phyloP scores from a whole-genome alignment of 768 basidiomycete species.

The Russula abietina region DNA sequence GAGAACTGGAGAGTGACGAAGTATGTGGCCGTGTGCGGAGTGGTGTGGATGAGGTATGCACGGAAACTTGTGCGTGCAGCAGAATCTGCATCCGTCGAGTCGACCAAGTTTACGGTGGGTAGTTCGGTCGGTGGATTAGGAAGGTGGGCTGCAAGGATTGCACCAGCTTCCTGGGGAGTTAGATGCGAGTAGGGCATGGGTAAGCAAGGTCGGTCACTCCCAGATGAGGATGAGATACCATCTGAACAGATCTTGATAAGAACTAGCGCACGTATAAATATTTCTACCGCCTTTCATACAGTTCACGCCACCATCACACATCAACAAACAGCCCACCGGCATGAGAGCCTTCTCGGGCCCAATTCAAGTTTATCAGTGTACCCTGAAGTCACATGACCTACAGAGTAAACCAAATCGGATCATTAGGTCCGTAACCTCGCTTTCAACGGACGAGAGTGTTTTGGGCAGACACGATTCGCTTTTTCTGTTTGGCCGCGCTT shows the following conservation, averaged over 20 bases:
- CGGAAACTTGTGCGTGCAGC: slow-evolving; percentile 1
- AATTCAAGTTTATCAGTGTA: too few species aligned
- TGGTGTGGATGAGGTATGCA: slow-evolving; percentile 3
- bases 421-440: too few species aligned
- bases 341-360: too few species aligned
- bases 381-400: too few species aligned
- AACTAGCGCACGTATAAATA: background rate
- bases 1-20: slow-evolving; percentile 17
- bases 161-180: slow-evolving; percentile 11
- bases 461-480: too few species aligned
- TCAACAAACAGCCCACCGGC: too few species aligned
- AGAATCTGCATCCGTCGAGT: slow-evolving; percentile 14
- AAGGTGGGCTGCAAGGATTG: slow-evolving; percentile 12
- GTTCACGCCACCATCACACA: too few species aligned
- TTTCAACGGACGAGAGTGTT: too few species aligned
- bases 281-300: background rate
- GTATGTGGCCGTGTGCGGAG: background rate
- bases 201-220: background rate
- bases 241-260: background rate
- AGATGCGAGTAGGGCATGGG: slow-evolving; percentile 2
- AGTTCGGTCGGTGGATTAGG: slow-evolving; percentile 10
- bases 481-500: too few species aligned
- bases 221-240: background rate
- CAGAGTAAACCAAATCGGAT: too few species aligned
- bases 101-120: slow-evolving; percentile 4